phyloP scores from a whole-genome alignment of 2,329 filamentous ascomycete genomes.

The Trichophyton benhamiae region DNA sequence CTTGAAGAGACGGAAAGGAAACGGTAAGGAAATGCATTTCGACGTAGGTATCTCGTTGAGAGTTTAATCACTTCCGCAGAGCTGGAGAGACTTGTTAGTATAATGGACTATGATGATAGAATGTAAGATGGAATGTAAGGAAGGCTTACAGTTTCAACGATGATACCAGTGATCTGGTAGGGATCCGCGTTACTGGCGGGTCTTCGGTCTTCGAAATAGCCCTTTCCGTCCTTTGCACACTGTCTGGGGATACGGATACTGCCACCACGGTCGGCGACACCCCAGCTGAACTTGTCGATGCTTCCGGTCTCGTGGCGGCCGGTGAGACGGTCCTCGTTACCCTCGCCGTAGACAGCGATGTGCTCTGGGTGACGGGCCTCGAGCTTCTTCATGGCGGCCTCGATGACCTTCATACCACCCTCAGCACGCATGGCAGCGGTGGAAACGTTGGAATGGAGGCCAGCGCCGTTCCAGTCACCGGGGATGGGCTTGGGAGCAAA shows the following conservation, averaged over 20 bases:
- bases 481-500: constrained; percentile 91
- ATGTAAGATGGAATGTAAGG: neutral
- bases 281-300: constrained; percentile 88
- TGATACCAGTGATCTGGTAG: constrained; percentile 71
- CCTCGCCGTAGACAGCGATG: constrained; percentile 90
- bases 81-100: constrained; percentile 14
- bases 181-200: constrained; percentile 79
- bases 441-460: constrained; percentile 89
- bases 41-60: constrained; percentile 16
- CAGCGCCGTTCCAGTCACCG: constrained; percentile 94
- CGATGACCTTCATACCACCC: constrained; percentile 91
- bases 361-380: constrained; percentile 67
- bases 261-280: constrained; percentile 89
- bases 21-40: constrained; percentile 8
- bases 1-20: neutral
- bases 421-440: constrained; percentile 78
- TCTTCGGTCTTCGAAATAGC: constrained; percentile 82
- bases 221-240: constrained; percentile 73
- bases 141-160: constrained; percentile 53
- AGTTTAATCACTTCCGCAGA: constrained; percentile 32
- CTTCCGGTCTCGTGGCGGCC: constrained; percentile 86
- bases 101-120: neutral
- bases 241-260: constrained; percentile 87
- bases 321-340: constrained; percentile 88
- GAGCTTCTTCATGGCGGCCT: constrained; percentile 72